Conservation (phyloP, 257 asterid genomes). For the Solanum paucissectum region DNA sequence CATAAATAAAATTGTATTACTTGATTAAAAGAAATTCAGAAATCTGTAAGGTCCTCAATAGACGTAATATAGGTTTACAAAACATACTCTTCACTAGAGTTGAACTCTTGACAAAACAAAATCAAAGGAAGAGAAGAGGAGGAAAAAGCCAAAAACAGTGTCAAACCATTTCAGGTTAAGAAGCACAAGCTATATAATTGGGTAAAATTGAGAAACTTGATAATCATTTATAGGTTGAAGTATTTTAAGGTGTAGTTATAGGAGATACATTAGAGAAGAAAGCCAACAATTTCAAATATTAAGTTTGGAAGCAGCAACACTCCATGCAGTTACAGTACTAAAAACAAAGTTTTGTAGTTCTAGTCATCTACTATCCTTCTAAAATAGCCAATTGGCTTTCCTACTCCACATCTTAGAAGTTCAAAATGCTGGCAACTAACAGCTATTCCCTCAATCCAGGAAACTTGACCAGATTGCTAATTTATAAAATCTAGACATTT, state of each 20-base stretch:
- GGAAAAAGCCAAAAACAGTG: not conserved
- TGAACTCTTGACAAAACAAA: not conserved
- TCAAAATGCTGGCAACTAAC: not conserved
- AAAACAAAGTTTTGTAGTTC: not conserved
- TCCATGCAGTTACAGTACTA: not conserved
- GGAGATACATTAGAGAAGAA: not conserved
- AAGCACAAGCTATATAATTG: not conserved
- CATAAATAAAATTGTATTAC: not conserved
- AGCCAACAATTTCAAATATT: not conserved
- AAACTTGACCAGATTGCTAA: not conserved
- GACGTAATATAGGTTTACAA: not conserved
- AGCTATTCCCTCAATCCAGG: not conserved
- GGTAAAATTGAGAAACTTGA: not conserved
- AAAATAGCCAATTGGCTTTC: not conserved
- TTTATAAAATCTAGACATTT: not conserved
- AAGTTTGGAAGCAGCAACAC: not conserved
- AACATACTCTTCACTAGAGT: not conserved
- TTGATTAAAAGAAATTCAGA: not conserved
- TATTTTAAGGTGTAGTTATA: not conserved
- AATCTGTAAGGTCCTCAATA: not conserved
- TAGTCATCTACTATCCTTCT: not conserved
- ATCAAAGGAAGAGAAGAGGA: not conserved
- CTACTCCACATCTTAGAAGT: not conserved
- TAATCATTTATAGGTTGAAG: not conserved
- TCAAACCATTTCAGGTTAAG: not conserved